Conservation (phyloP, 495 filamentous ascomycete genomes). For the Pyrenopolyporus hunteri region DNA sequence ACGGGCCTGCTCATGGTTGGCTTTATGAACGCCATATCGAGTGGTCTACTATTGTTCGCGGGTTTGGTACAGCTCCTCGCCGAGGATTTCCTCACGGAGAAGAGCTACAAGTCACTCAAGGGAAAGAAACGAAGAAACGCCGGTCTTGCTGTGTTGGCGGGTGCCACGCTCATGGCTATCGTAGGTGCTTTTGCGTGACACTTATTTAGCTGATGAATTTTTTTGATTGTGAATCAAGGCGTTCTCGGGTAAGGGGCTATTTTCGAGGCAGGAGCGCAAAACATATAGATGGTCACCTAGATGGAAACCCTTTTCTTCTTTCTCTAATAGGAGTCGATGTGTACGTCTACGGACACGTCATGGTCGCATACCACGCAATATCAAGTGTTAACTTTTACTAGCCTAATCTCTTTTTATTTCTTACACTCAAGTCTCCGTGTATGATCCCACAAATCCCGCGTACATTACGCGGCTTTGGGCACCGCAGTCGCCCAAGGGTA, state of each 20-base stretch:
- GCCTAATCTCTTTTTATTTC: neutral
- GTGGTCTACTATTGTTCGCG: conserved; percentile 86
- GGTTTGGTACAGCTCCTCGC: conserved; percentile 90
- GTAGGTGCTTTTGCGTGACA: conserved; percentile 90
- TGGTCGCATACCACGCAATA: conserved; percentile 16
- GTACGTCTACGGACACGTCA: neutral
- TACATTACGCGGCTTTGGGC: conserved; percentile 38
- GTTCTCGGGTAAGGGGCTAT: conserved; percentile 14
- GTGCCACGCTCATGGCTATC: conserved; percentile 81
- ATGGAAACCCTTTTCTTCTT: neutral
- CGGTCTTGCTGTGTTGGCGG: conserved; percentile 75
- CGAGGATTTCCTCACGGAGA: conserved; percentile 90
- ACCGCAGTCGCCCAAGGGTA: conserved; percentile 55
- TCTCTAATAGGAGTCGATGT: neutral
- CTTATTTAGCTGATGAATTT: neutral
- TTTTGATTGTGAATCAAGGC: conserved; percentile 8
- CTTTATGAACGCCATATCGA: conserved; percentile 88
- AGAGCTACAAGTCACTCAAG: conserved; percentile 76
- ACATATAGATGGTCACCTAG: conserved; percentile 19
- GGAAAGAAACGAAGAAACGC: conserved; percentile 76
- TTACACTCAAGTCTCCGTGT: neutral
- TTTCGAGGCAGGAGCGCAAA: neutral
- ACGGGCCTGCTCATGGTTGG: conserved; percentile 89
- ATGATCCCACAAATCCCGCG: neutral
- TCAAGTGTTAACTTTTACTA: conserved; percentile 7